phyloP scores from a whole-genome alignment of 805 yeast species.

The Candida hungchunana region DNA sequence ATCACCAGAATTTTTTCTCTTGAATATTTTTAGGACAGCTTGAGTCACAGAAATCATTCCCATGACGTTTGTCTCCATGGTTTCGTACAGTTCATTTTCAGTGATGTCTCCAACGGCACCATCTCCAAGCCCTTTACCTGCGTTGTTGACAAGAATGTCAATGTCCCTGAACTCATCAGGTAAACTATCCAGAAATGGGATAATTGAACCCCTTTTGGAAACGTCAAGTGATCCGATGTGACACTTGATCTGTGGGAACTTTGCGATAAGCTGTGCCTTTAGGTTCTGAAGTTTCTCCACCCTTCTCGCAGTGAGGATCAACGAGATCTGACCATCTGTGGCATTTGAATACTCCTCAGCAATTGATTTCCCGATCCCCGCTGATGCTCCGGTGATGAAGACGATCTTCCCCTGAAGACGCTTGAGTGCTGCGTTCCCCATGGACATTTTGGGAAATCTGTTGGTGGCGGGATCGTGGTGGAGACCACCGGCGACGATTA shows the following conservation, averaged over 20 bases:
- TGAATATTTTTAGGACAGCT: slow-evolving; percentile 66
- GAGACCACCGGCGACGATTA: no score
- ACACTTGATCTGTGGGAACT: slow-evolving; percentile 46
- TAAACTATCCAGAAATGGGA: slow-evolving; percentile 46
- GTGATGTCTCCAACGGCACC: slow-evolving; percentile 70
- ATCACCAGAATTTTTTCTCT: slow-evolving; percentile 65
- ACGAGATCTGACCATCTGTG: slow-evolving; percentile 62
- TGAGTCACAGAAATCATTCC: slow-evolving; percentile 86
- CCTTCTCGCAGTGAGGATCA: slow-evolving; percentile 79
- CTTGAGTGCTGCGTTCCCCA: slow-evolving; percentile 70
- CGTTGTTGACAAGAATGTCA: slow-evolving; percentile 68
- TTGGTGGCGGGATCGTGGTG: no score
- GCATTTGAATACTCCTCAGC: slow-evolving; percentile 84
- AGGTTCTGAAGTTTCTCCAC: slow-evolving; percentile 51
- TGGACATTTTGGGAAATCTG: no score
- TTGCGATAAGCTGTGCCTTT: slow-evolving; percentile 39
- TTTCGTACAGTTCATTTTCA: slow-evolving; percentile 59
- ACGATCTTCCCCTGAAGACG: slow-evolving; percentile 76
- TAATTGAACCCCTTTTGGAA: slow-evolving; percentile 45
- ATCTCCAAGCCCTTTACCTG: slow-evolving; percentile 77
- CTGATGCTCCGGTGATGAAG: slow-evolving; percentile 93
- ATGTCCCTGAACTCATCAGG: slow-evolving; percentile 60
- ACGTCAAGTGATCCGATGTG: slow-evolving; percentile 52
- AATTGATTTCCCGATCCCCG: slow-evolving; percentile 93
- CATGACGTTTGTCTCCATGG: slow-evolving; percentile 84